A percentile compares a stretch with the other conserved stretches of the same genome.
Conservation (phyloP, 2,329 filamentous ascomycete genomes). For the Aureobasidium lini region DNA sequence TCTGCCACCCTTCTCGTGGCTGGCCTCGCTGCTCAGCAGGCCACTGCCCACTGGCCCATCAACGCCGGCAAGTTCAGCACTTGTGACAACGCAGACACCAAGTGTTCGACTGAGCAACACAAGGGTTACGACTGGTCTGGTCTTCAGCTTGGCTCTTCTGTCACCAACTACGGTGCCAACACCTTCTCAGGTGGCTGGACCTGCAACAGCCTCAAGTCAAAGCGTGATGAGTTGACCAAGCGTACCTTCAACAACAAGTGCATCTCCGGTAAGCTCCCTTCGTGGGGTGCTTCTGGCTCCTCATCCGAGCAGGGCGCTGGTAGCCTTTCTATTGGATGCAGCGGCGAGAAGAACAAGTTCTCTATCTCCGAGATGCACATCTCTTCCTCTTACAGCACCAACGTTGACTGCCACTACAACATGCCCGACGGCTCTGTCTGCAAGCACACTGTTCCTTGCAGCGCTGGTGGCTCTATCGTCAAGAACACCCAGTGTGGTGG, state of each 20-base stretch:
- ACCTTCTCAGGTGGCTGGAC: conserved; percentile 66
- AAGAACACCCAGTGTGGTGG: conserved; percentile 88
- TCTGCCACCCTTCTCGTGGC: conserved; percentile 36
- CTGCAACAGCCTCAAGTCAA: conserved; percentile 55
- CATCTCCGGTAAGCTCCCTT: conserved; percentile 34
- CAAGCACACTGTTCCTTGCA: conserved; percentile 68
- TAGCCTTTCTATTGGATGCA: conserved; percentile 52
- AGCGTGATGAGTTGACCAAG: conserved; percentile 49
- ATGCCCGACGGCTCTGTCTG: conserved; percentile 79
- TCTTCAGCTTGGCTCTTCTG: conserved; percentile 40
- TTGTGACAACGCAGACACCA: conserved; percentile 67
- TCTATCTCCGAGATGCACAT: conserved; percentile 70
- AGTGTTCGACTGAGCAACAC: conserved; percentile 64
- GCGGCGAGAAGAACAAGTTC: conserved; percentile 51
- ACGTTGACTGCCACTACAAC: conserved; percentile 77
- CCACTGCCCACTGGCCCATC: conserved; percentile 43
- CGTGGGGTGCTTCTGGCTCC: conserved; percentile 20
- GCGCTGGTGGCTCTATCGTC: conserved; percentile 58
- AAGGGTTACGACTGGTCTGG: conserved; percentile 59
- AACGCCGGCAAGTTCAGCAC: conserved; percentile 52
- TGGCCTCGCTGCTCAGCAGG: conserved; percentile 41
- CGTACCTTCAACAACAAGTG: conserved; percentile 36
- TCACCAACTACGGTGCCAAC: conserved; percentile 64
- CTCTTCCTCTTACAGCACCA: conserved; percentile 64
- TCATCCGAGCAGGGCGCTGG: conserved; percentile 33